A percentile compares a stretch with the other conserved stretches of the same genome.
Evolutionary conservation across 2,329 filamentous ascomycete genomes (phyloP).

Genomic region (Hypoxylon sp.): DNA sequence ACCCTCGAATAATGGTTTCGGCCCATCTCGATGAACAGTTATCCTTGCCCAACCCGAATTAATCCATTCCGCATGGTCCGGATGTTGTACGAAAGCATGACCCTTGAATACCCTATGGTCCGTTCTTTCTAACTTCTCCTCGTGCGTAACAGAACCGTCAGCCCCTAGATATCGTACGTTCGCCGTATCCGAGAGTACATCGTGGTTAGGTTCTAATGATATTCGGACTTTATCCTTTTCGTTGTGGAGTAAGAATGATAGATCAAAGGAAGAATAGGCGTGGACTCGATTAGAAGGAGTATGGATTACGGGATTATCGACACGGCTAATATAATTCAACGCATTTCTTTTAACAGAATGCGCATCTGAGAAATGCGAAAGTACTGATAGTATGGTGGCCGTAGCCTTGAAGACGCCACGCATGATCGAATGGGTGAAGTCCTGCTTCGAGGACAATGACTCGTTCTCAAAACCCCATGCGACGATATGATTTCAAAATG

Average conservation of each 20-base stretch:
- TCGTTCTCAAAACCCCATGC: constrained; percentile 51
- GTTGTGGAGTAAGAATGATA: constrained; percentile 82
- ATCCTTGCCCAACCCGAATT: constrained; percentile 91
- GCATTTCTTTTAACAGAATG: constrained; percentile 83
- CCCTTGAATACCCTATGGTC: constrained; percentile 90
- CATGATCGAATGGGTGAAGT: constrained; percentile 49
- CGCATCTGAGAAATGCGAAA: constrained; percentile 62
- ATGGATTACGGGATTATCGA: constrained; percentile 83
- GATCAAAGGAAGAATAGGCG: constrained; percentile 85
- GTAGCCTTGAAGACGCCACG: constrained; percentile 51
- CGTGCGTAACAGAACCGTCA: constrained; percentile 76
- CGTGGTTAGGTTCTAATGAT: constrained; percentile 88
- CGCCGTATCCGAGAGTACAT: constrained; percentile 84
- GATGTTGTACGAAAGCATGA: constrained; percentile 76
- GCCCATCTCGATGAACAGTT: constrained; percentile 81
- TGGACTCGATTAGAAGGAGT: constrained; percentile 85
- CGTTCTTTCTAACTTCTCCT: constrained; percentile 79
- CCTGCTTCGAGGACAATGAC: constrained; percentile 47
- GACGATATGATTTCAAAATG: constrained; percentile 29
- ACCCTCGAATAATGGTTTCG: constrained; percentile 87
- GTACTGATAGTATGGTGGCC: constrained; percentile 52
- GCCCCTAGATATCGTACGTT: constrained; percentile 78
- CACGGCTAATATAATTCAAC: constrained; percentile 78
- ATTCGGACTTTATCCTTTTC: constrained; percentile 81
- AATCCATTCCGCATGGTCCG: constrained; percentile 76